Evolutionary conservation across 176 grass and related monocot species (phyloP).

Genomic region (Aechmea fasciata): DNA sequence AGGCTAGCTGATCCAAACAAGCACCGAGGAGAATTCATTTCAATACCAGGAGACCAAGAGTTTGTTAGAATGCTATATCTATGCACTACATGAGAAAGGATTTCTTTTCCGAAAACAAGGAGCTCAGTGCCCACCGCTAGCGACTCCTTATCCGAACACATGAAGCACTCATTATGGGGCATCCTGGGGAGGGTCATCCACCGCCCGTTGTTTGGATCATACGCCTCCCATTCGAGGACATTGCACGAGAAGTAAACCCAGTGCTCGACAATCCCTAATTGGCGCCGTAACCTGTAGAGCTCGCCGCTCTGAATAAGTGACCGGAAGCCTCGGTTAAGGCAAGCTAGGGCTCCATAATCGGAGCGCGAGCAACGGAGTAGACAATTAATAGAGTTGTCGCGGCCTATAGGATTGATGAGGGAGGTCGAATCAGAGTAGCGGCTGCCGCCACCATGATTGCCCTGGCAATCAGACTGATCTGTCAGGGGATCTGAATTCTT

Average conservation of each 20-base stretch:
- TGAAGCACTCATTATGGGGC: slow-evolving; percentile 87
- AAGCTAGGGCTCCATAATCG: slow-evolving; percentile 71
- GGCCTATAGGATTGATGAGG: slow-evolving; percentile 68
- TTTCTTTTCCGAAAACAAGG: slow-evolving; percentile 82
- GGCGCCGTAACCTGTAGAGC: slow-evolving; percentile 57
- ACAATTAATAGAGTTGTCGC: slow-evolving; percentile 81
- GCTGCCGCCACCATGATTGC: slow-evolving; percentile 18
- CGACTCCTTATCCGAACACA: slow-evolving; percentile 87
- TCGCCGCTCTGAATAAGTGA: slow-evolving; percentile 61
- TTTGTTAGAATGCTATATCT: slow-evolving; percentile 93
- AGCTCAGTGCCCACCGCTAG: slow-evolving; percentile 88
- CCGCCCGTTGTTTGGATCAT: slow-evolving; percentile 59
- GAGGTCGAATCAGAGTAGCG: slow-evolving; percentile 48
- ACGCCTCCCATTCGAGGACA: slow-evolving; percentile 84
- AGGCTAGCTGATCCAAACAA: slow-evolving; percentile 94
- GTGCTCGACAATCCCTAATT: slow-evolving; percentile 68
- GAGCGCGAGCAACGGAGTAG: slow-evolving; percentile 68
- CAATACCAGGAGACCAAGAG: slow-evolving; percentile 69
- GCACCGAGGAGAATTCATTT: slow-evolving; percentile 89
- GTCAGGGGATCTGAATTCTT: slow-evolving; percentile 3
- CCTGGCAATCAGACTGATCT: slow-evolving; percentile 33
- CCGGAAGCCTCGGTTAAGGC: slow-evolving; percentile 48
- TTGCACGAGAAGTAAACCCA: slow-evolving; percentile 98
- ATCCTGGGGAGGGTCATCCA: slow-evolving; percentile 95
- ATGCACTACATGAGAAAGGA: slow-evolving; percentile 61